phyloP scores from a whole-genome alignment of 2,329 filamentous ascomycete species.

The Neofusicoccum kwambonambiense region DNA sequence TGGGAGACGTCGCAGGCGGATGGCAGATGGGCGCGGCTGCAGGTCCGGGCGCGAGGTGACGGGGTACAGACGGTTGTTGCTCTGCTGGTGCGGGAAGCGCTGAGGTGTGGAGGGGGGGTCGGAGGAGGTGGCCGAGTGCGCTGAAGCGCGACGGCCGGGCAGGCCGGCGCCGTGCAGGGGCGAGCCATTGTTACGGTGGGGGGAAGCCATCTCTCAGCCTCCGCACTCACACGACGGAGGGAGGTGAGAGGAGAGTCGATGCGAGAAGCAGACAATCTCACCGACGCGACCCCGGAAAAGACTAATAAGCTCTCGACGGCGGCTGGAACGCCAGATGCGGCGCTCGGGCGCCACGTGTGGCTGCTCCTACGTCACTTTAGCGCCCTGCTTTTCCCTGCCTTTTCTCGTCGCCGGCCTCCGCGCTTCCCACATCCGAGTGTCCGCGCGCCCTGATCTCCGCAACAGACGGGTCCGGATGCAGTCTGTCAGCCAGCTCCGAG shows the following conservation, averaged over 20 bases:
- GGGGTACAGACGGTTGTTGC: conserved; percentile 3
- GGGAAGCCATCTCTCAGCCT: conserved; percentile 1
- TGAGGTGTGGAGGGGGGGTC: not conserved
- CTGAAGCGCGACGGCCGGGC: not conserved
- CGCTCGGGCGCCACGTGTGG: conserved; percentile 13
- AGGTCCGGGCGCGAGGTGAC: conserved; percentile 3
- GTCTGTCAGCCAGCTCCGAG: not conserved
- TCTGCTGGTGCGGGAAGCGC: not conserved
- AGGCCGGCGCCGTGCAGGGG: not conserved
- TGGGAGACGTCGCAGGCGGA: conserved; percentile 13
- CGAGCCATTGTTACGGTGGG: conserved; percentile 4
- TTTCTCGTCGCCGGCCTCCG: not conserved
- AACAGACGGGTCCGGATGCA: not conserved
- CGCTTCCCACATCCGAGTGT: not conserved
- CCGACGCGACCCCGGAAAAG: not conserved
- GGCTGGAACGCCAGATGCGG: conserved; percentile 1
- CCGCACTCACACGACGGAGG: not conserved
- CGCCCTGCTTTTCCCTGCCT: not conserved
- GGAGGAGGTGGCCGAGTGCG: not conserved
- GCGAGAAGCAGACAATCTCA: conserved; percentile 2
- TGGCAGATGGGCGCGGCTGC: not conserved
- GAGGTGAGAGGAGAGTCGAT: not conserved
- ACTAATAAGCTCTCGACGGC: not conserved
- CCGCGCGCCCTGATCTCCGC: not conserved
- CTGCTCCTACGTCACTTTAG: conserved; percentile 11